Evolutionary conservation across 1,284 basidiomycete genomes (phyloP).

Genomic region (Fomitopsis betulina): DNA sequence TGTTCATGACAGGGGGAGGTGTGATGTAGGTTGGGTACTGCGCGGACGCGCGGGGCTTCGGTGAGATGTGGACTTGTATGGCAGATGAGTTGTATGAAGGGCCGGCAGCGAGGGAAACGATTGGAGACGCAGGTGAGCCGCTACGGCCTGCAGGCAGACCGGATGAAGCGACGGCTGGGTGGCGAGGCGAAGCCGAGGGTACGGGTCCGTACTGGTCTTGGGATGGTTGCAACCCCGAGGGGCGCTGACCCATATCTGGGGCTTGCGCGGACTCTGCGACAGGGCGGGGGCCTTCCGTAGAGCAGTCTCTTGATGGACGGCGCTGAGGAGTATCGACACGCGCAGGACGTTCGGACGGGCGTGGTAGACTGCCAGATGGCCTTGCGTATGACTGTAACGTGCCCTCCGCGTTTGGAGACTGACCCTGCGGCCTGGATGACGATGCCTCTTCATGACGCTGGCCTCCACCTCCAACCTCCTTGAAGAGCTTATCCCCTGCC

Average conservation of each 20-base stretch:
- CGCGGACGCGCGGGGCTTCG: slow-evolving; percentile 60
- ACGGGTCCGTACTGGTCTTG: slow-evolving; percentile 23
- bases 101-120: slow-evolving; percentile 52
- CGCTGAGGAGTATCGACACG: slow-evolving; percentile 11
- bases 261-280: slow-evolving; percentile 12
- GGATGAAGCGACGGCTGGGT: slow-evolving; percentile 37
- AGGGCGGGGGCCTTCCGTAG: slow-evolving; percentile 7
- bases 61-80: slow-evolving; percentile 50
- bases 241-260: slow-evolving; percentile 26
- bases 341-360: slow-evolving; percentile 12
- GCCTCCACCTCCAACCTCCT: slow-evolving; percentile 5
- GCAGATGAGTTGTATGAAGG: slow-evolving; percentile 44
- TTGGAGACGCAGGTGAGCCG: slow-evolving; percentile 25
- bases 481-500: slow-evolving; percentile 22
- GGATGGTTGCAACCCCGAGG: slow-evolving; percentile 15
- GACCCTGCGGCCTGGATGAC: slow-evolving; percentile 14
- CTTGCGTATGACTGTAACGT: slow-evolving; percentile 6
- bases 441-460: slow-evolving; percentile 7
- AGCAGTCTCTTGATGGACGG: slow-evolving; percentile 12
- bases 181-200: slow-evolving; percentile 39
- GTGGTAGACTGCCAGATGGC: slow-evolving; percentile 10
- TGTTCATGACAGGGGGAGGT: slow-evolving; percentile 46
- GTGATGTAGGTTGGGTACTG: slow-evolving; percentile 76
- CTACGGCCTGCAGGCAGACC: slow-evolving; percentile 35
- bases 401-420: slow-evolving; percentile 15